Evolutionary conservation across 2,329 filamentous ascomycete species (phyloP), one percentile per base, ranked within the genome.

Genomic region (Scopulariopsis brevicaulis): DNA sequence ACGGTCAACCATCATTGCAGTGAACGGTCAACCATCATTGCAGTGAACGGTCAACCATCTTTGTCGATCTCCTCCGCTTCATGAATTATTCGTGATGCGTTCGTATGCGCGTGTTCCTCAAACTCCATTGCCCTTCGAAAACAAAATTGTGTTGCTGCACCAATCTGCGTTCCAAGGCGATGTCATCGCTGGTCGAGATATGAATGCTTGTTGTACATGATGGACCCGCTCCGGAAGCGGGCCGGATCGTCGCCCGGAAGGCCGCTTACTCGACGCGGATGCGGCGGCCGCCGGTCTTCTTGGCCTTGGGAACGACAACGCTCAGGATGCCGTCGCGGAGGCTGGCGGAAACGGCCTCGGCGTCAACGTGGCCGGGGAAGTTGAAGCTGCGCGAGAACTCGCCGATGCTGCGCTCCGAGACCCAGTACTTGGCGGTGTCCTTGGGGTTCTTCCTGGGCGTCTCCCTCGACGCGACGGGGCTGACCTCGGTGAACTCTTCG

Each of bases 321-420:
- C 69, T 81, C 63, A 90, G 74, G 62, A 89, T 76, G 32, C 86
- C 86, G 60, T 89, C 80, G 70, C 82, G 79, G 64, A 89, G 79
- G 57, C 68, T 76, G 55, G 86, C 86, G 52, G 70, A 75, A 58
- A 90, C 85, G 3, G 65, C 71, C 18, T 84, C 81, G 64, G 82
- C 78, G 65, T 87, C 82, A 60, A 90, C 78, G 32, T 78, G 79
- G 56, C 72, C 71, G 0, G 85, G 83, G 74, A 90, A 89, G 68
- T 74, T 81, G 74, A 89, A 89, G 60, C 77, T 81, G 62, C 86
- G 81, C 54, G 80, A 77, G 73, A 89, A 90, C 63, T 84, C 78
- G 68, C 86, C 86, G 59, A 85, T 73, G 60, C 77, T 80, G 64
- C 84, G 83, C 73, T 89, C 85, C 40, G 77, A 76, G 61, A 85